Evolutionary conservation across 306 rosid species (phyloP).

Genomic region (Cicer judaicum): DNA sequence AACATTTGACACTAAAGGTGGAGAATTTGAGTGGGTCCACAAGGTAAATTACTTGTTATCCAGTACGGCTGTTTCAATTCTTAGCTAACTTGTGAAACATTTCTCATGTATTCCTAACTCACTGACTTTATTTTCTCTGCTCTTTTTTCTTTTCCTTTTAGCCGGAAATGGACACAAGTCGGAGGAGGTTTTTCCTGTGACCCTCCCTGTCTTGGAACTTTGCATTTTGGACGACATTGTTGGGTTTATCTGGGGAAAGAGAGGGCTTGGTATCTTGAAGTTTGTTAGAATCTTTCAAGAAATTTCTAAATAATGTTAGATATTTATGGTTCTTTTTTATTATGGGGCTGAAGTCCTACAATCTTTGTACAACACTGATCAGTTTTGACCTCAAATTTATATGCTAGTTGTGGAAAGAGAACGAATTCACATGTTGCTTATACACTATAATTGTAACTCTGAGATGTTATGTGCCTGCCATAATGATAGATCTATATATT

Average conservation of each 20-base stretch:
- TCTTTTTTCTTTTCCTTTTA: constrained; percentile 41
- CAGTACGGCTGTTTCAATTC: constrained; percentile 10
- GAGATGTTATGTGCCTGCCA: neutral
- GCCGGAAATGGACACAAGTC: constrained; percentile 98
- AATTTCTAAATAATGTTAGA: neutral
- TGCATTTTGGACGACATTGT: constrained; percentile 36
- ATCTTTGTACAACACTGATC: constrained; percentile 36
- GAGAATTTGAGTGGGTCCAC: constrained; percentile 96
- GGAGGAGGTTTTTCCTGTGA: constrained; percentile 94
- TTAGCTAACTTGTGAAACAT: constrained; percentile 18
- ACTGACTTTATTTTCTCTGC: constrained; percentile 9
- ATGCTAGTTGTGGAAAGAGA: neutral
- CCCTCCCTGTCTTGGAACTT: constrained; percentile 38
- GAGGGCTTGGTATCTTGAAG: constrained; percentile 13
- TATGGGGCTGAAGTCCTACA: constrained; percentile 1
- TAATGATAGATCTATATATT: neutral
- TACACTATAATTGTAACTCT: neutral
- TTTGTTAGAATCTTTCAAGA: constrained; percentile 23
- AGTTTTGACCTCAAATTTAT: constrained; percentile 40
- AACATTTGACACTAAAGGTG: constrained; percentile 83
- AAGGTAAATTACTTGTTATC: constrained; percentile 61
- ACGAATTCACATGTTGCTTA: constrained; percentile 1
- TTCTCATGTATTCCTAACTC: neutral
- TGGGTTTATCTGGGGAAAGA: constrained; percentile 23
- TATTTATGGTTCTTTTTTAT: neutral